phyloP scores from a whole-genome alignment of 495 filamentous ascomycete species.

The Tuber umbilicatum region DNA sequence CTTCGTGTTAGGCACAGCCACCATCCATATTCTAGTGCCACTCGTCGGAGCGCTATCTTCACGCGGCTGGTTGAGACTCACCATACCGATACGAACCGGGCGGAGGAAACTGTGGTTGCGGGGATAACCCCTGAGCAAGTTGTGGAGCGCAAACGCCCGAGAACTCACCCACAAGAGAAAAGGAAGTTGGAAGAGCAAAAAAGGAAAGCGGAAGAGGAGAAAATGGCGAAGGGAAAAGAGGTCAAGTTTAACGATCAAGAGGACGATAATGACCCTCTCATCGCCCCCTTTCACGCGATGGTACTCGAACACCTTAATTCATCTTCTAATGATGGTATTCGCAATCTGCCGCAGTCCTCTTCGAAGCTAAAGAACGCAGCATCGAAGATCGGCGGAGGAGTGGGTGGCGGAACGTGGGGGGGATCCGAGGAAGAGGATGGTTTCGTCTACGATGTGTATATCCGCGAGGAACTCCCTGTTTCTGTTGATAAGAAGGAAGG shows the following conservation, averaged over 20 bases:
- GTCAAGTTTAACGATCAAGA: slow-evolving; percentile 17
- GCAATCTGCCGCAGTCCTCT: slow-evolving; percentile 24
- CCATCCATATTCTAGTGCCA: slow-evolving; percentile 23
- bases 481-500: slow-evolving; percentile 23
- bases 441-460: slow-evolving; percentile 41
- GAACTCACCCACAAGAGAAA: slow-evolving; percentile 38
- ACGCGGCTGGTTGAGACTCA: slow-evolving; percentile 16
- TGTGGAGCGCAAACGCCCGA: slow-evolving; percentile 24
- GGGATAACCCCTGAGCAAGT: slow-evolving; percentile 6
- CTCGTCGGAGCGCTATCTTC: slow-evolving; percentile 34
- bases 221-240: slow-evolving; percentile 15
- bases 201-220: slow-evolving; percentile 24
- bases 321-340: slow-evolving; percentile 24
- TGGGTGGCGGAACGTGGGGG: slow-evolving; percentile 39
- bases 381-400: slow-evolving; percentile 34
- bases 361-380: background rate
- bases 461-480: slow-evolving; percentile 35
- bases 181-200: slow-evolving; percentile 20
- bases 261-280: slow-evolving; percentile 20
- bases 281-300: slow-evolving; percentile 35
- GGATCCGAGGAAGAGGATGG: slow-evolving; percentile 37
- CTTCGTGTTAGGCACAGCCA: slow-evolving; percentile 31
- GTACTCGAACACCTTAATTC: slow-evolving; percentile 39
- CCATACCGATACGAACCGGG: slow-evolving; percentile 17
- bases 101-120: slow-evolving; percentile 7